phyloP scores from a whole-genome alignment of 2,329 filamentous ascomycete species.

The Aspergillus floridensis region DNA sequence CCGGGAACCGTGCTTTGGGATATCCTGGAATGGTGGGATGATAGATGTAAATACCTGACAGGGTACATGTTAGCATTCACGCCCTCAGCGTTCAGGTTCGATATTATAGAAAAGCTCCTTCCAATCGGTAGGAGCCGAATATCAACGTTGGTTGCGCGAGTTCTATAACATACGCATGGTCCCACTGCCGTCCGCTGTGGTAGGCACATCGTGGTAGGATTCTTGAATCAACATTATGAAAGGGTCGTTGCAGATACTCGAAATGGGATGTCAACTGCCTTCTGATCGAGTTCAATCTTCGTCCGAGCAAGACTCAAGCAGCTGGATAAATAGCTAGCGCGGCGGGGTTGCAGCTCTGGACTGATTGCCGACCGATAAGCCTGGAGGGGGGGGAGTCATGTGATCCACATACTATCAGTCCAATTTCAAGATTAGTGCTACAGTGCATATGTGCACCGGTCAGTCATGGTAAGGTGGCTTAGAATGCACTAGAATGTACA shows the following conservation, averaged over 20 bases:
- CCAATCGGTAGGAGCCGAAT: background rate
- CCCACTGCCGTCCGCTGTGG: constrained; percentile 37
- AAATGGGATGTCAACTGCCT: background rate
- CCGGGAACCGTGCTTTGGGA: constrained; percentile 84
- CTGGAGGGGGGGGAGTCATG: constrained; percentile 1
- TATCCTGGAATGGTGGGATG: constrained; percentile 82
- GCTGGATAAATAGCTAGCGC: background rate
- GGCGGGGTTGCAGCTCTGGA: background rate
- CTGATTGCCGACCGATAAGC: background rate
- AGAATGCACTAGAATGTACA: background rate
- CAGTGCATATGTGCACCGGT: too few relatives aligned
- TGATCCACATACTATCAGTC: background rate
- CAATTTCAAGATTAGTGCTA: too few relatives aligned
- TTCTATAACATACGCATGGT: constrained; percentile 34
- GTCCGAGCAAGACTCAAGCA: background rate
- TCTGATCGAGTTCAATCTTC: background rate
- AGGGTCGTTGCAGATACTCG: background rate
- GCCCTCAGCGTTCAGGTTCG: background rate
- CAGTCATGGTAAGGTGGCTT: background rate
- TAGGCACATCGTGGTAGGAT: constrained; percentile 37
- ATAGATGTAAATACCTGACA: constrained; percentile 79
- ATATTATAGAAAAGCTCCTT: background rate
- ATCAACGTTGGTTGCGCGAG: background rate
- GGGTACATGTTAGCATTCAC: background rate
- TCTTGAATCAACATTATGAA: constrained; percentile 38